Conservation (phyloP, 306 rosid species). For the Casuarina cunninghamiana region DNA sequence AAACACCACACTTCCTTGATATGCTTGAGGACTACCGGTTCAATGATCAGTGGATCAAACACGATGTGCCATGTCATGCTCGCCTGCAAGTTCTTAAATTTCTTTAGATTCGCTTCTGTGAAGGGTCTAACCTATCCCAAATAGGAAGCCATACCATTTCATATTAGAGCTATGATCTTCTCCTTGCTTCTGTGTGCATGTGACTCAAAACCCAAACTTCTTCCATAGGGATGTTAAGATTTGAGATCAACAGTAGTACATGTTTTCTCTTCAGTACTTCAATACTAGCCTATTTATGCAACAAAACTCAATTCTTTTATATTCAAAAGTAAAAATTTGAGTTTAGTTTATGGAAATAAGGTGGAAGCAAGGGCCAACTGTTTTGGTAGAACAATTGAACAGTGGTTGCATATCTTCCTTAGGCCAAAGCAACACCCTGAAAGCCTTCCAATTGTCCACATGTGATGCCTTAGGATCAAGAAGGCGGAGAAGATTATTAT, state of each 20-base stretch:
- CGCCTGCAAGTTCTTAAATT: conserved; percentile 54
- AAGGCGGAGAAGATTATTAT: conserved; percentile 46
- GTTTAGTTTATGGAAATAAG: not conserved
- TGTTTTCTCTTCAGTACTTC: conserved; percentile 75
- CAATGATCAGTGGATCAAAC: conserved; percentile 54
- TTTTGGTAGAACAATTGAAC: not conserved
- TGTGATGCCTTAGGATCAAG: conserved; percentile 51
- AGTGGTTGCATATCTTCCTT: conserved; percentile 46
- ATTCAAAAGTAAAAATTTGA: not conserved
- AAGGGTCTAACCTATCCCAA: conserved; percentile 36
- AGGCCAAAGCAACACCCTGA: conserved; percentile 52
- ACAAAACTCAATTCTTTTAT: conserved; percentile 9
- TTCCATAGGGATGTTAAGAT: conserved; percentile 65
- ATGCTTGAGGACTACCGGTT: conserved; percentile 59
- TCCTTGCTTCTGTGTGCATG: conserved; percentile 38
- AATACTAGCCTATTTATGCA: conserved; percentile 47
- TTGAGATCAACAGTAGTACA: conserved; percentile 75
- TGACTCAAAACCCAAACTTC: conserved; percentile 58
- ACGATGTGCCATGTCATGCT: conserved; percentile 70
- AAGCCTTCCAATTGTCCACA: conserved; percentile 67
- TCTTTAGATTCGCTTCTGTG: conserved; percentile 35
- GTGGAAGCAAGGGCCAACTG: conserved; percentile 35
- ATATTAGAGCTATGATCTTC: conserved; percentile 42
- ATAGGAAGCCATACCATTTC: conserved; percentile 84
- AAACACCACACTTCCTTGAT: conserved; percentile 68